Base-by-base conservation (phyloP, 805 yeast genomes). In the Myxozyma nipponensis region DNA sequence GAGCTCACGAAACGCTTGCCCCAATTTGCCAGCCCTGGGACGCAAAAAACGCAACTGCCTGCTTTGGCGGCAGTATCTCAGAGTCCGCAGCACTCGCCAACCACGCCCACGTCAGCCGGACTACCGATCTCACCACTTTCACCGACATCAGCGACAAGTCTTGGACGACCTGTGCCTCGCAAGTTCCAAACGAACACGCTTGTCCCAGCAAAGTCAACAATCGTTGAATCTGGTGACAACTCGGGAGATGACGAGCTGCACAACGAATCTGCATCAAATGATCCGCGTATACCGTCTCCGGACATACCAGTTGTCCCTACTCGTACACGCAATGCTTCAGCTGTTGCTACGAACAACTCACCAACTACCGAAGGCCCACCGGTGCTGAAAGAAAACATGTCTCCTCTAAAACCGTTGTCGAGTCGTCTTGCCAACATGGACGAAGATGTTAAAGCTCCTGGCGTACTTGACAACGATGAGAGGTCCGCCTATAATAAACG, bases 151-250 rank as follows among this genome's bases (percentile, higher is more conserved):
- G 32, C 13, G 6, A 19, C 15, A 6, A 39, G 17, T 10, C 17
- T 15, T 6, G 46, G 25, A 24, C 3, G 25, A 42, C 56, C 58
- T n/a, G 34, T 44, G 5, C 49, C 56, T n/a, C 39, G 41, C 15
- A 54, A 51, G 25, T 19, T 50, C 15, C 46, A 47, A 22, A 41
- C 56, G n/a, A 38, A 44, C 25, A 50, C 83, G 3, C 83, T 91
- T 3, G 79, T 85, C n/a, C 96, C 97, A 0, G 77, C 84, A 24
- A 87, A 85, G 65, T 86, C 96, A 0, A 80, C 83, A 39, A 74
- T 91, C 64, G 82, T 90, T 2, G 93, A 96, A 89, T 84, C 91
- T 15, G 84, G 89, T 47, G 95, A 84, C 58, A 95, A 84, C 54
- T 93, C 83, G 42, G 86, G 79, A 2, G 78, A 73, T 1, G 75